phyloP scores from a whole-genome alignment of 2,329 filamentous ascomycete species.

The Talaromyces piceae region DNA sequence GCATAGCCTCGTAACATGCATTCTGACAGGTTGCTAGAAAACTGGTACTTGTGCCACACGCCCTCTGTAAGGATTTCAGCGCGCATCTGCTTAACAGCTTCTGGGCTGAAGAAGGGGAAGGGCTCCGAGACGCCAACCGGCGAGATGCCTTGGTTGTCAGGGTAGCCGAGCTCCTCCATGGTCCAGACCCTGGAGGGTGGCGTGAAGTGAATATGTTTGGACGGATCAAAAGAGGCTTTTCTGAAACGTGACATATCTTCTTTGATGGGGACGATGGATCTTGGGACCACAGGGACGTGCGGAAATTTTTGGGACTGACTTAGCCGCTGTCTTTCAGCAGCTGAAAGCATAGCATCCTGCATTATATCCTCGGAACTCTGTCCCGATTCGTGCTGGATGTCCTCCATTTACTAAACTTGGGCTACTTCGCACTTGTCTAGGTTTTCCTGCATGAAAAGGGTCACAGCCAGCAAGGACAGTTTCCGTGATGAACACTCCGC shows the following conservation, averaged over 20 bases:
- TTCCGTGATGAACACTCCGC: no score
- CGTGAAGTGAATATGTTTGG: slow-evolving; percentile 49
- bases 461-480: slow-evolving; percentile 1
- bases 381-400: neutral
- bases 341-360: no score
- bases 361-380: neutral
- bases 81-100: slow-evolving; percentile 56
- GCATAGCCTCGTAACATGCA: slow-evolving; percentile 50
- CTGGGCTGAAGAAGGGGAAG: slow-evolving; percentile 55
- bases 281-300: neutral
- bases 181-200: slow-evolving; percentile 46
- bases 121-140: slow-evolving; percentile 57
- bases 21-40: slow-evolving; percentile 52
- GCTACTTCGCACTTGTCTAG: neutral
- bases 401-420: neutral
- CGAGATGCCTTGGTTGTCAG: slow-evolving; percentile 51
- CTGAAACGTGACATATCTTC: slow-evolving; percentile 14
- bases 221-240: slow-evolving; percentile 43
- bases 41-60: slow-evolving; percentile 51
- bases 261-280: slow-evolving; percentile 22
- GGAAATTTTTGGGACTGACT: neutral
- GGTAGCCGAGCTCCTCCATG: slow-evolving; percentile 56
- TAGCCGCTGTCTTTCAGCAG: no score
- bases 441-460: slow-evolving; percentile 1
- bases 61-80: slow-evolving; percentile 53